Evolutionary conservation across 2,329 filamentous ascomycete species (phyloP).

Genomic region (Botrytis galanthina): DNA sequence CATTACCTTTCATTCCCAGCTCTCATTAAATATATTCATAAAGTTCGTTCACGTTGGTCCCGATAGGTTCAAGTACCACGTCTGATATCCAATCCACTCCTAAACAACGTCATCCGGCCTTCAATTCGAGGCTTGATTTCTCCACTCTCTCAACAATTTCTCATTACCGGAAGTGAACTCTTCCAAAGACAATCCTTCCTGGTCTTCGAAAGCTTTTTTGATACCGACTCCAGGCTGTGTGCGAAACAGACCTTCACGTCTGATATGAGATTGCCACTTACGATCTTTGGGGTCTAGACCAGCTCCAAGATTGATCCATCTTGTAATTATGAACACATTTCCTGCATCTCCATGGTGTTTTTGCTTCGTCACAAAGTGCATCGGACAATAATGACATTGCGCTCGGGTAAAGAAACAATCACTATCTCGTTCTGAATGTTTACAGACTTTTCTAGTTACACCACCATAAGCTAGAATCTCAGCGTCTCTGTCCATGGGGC

Average conservation of each 20-base stretch:
- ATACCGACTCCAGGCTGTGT: constrained; percentile 1
- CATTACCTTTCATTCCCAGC: not conserved
- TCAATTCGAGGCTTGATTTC: not conserved
- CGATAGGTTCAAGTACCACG: constrained; percentile 7
- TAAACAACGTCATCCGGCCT: constrained; percentile 13
- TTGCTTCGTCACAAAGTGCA: constrained; percentile 25
- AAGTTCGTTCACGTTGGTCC: not conserved
- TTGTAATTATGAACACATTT: constrained; percentile 21
- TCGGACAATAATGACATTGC: constrained; percentile 23
- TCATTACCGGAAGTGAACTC: constrained; percentile 18
- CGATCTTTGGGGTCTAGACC: constrained; percentile 20
- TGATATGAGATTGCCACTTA: constrained; percentile 22
- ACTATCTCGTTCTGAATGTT: constrained; percentile 18
- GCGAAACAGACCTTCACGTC: not conserved
- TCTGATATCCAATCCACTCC: constrained; percentile 9
- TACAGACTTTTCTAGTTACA: constrained; percentile 13
- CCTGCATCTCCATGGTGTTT: constrained; percentile 24
- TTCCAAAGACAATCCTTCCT: constrained; percentile 15
- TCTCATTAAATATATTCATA: not conserved
- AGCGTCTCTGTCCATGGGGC: constrained; percentile 15
- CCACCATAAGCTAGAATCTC: not conserved
- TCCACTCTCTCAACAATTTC: constrained; percentile 14
- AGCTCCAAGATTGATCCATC: constrained; percentile 23
- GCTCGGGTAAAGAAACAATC: constrained; percentile 16
- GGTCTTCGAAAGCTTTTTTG: constrained; percentile 17